Evolutionary conservation across 495 filamentous ascomycete species (phyloP).

Genomic region (Tuber magnatum): DNA sequence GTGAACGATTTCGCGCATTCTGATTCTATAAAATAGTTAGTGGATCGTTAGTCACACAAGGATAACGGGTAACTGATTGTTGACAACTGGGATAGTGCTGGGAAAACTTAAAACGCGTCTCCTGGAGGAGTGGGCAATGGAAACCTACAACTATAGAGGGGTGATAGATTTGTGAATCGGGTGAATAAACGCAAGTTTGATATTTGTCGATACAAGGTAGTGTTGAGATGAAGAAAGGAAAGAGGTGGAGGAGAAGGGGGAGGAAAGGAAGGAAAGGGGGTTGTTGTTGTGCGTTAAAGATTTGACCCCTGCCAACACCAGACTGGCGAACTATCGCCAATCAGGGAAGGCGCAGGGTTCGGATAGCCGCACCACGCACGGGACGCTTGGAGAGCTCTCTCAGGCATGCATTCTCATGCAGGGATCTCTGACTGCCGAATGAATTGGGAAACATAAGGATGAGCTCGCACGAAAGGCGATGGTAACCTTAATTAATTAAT

Average conservation of each 20-base stretch:
- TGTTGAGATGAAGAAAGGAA: conserved; percentile 33
- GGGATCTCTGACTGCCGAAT: background rate
- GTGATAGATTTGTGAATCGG: conserved; percentile 11
- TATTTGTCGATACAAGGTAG: conserved; percentile 26
- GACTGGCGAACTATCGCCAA: conserved; percentile 27
- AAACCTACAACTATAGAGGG: conserved; percentile 15
- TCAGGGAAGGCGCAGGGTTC: conserved; percentile 21
- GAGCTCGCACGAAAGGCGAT: background rate
- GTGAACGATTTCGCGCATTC: conserved; percentile 95
- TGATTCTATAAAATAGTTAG: conserved; percentile 39
- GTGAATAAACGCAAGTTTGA: conserved; percentile 15
- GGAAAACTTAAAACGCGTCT: conserved; percentile 8
- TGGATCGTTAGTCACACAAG: conserved; percentile 16
- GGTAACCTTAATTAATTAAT: background rate
- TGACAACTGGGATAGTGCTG: conserved; percentile 15
- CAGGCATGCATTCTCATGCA: background rate
- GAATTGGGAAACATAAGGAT: background rate
- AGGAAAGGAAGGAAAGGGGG: conserved; percentile 18
- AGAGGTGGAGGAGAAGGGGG: conserved; percentile 10
- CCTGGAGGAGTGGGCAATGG: conserved; percentile 4
- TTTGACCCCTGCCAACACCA: conserved; percentile 31
- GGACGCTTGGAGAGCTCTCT: background rate
- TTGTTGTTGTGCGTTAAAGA: conserved; percentile 18
- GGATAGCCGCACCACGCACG: background rate
- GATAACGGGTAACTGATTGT: conserved; percentile 12